phyloP scores from a whole-genome alignment of 768 basidiomycete species.

The Phanerochaete carnosa region DNA sequence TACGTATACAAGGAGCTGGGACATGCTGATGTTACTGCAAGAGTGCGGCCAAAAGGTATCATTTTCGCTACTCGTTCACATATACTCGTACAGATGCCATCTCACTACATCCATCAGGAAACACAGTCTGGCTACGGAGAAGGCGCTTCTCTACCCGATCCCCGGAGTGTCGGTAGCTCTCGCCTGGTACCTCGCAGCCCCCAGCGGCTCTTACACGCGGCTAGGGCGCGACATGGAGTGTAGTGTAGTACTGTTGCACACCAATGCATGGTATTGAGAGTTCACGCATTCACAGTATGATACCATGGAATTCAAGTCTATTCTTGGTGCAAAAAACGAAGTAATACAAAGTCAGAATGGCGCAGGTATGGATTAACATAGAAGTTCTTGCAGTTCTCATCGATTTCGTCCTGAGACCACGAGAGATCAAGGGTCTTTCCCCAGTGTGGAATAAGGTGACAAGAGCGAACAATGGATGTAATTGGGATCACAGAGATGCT shows the following conservation, averaged over 20 bases:
- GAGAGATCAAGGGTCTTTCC: not conserved
- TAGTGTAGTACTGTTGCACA: not conserved
- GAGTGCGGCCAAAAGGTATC: too few relatives aligned
- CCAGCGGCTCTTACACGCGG: too few relatives aligned
- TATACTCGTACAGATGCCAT: too few relatives aligned
- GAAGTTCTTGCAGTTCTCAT: conserved; percentile 14
- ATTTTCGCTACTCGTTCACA: too few relatives aligned
- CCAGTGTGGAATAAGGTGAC: conserved; percentile 29
- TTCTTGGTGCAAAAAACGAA: not conserved
- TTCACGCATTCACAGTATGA: not conserved
- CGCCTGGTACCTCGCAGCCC: too few relatives aligned
- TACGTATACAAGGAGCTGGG: too few relatives aligned
- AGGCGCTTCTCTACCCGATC: too few relatives aligned
- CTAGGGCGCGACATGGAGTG: not conserved
- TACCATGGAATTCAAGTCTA: not conserved
- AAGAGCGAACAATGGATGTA: conserved; percentile 23
- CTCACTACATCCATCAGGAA: too few relatives aligned
- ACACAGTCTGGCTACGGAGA: too few relatives aligned
- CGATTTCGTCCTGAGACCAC: conserved; percentile 12
- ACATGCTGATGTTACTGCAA: too few relatives aligned
- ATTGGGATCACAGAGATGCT: conserved; percentile 23
- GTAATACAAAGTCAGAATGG: conserved; percentile 12
- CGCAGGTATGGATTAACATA: conserved; percentile 16
- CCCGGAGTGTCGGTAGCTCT: too few relatives aligned
- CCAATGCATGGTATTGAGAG: not conserved